A percentile compares a stretch with the other conserved stretches of the same genome.
These are phyloP conservation scores for Chimonanthus praecox DNA, from an alignment of 164 flowering plant species.

Conservation along the genomic window DNA sequence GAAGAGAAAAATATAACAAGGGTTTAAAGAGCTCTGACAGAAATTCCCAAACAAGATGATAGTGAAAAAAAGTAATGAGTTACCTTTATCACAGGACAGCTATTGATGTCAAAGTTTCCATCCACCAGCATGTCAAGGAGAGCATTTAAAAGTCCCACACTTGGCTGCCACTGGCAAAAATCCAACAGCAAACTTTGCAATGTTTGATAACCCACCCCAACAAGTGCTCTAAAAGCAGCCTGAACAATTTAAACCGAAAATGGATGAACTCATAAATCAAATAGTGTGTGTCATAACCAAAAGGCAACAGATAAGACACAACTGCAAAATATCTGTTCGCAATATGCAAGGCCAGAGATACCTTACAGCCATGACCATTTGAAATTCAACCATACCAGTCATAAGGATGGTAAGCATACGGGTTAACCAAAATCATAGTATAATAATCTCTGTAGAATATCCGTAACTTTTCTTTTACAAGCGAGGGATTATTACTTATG, in stretches of 20 bases:
- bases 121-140: slow-evolving; percentile 97
- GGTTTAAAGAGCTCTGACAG: background rate
- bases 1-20: background rate
- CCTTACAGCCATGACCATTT: too few relatives aligned
- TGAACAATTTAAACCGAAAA: slow-evolving; percentile 22
- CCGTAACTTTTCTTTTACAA: too few relatives aligned
- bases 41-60: background rate
- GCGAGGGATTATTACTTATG: too few relatives aligned
- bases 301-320: background rate
- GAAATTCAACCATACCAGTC: too few relatives aligned
- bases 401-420: too few relatives aligned
- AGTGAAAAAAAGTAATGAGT: background rate
- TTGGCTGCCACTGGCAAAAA: slow-evolving; percentile 71
- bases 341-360: too few relatives aligned
- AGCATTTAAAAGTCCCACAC: slow-evolving; percentile 66
- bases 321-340: too few relatives aligned
- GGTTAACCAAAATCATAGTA: too few relatives aligned
- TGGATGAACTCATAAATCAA: background rate
- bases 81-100: slow-evolving; percentile 69
- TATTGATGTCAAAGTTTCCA: slow-evolving; percentile 72
- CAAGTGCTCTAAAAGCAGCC: slow-evolving; percentile 89
- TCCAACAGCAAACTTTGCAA: slow-evolving; percentile 85
- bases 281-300: background rate
- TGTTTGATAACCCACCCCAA: slow-evolving; percentile 85
- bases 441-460: too few relatives aligned